Conservation (phyloP, 306 rosid genomes). For the Prunus armeniaca region DNA sequence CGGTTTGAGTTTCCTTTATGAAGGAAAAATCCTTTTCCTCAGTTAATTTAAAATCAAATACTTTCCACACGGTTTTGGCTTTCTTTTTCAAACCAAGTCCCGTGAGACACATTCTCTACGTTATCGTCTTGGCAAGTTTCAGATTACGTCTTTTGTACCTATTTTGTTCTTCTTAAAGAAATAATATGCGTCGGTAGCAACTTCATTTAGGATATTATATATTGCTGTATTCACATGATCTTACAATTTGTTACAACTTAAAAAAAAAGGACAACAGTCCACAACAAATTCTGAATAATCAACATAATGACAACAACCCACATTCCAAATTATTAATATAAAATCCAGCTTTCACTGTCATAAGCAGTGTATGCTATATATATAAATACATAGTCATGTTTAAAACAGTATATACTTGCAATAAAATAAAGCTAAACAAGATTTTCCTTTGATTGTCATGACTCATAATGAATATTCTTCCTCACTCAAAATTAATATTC, state of each 20-base stretch:
- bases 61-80: slow-evolving; percentile 1
- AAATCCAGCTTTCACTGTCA: background rate
- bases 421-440: slow-evolving; percentile 6
- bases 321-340: slow-evolving; percentile 24
- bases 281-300: slow-evolving; percentile 11
- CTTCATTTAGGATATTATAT: background rate
- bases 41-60: background rate
- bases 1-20: background rate
- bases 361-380: background rate
- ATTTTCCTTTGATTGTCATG: slow-evolving; percentile 9
- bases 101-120: slow-evolving; percentile 22
- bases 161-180: background rate
- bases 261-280: slow-evolving; percentile 14
- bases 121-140: slow-evolving; percentile 25
- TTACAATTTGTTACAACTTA: background rate
- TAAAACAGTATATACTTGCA: slow-evolving; percentile 10
- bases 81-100: slow-evolving; percentile 15
- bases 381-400: background rate
- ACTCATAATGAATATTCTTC: background rate
- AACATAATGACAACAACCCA: slow-evolving; percentile 20
- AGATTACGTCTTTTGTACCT: slow-evolving; percentile 18
- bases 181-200: background rate
- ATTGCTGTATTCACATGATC: slow-evolving; percentile 7
- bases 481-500: background rate
- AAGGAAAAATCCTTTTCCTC: background rate